Base-by-base conservation (phyloP, 129 eudicot genomes). In the Helianthus annuus region DNA sequence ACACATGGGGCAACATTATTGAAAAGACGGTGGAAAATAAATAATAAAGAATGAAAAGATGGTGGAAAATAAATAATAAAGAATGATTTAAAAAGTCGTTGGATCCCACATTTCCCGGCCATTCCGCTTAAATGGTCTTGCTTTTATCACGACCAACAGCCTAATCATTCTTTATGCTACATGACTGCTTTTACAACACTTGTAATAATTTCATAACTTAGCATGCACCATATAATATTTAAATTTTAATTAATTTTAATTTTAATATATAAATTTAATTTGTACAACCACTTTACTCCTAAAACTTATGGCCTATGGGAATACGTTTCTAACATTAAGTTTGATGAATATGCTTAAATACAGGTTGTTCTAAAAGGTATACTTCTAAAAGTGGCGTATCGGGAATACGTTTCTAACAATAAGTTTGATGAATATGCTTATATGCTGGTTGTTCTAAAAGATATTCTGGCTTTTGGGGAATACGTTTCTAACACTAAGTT, bases 81-180 rank as follows among this genome's bases (percentile, higher is more conserved):
- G 1, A 56, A 49, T 16, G 48, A 62, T 70, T 77, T 15, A 70
- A 62, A 71, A 77, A 64, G 71, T 76, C 74, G 75, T 68, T 76
- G 74, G 80, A 67, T 76, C 69, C 75, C 74, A 42, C 70, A 62
- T 69, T 61, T 77, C 58, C 71, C 81, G 81, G 81, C 76, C 71
- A 42, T 40, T 70, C 59, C 49, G 71, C 81, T 70, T 77, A 38
- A 70, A 61, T 62, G 12, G 65, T 52, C 48, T 60, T 24, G 66
- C 48, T 66, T 75, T 62, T 27, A 10, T 65, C 27, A 13, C 63
- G 64, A 48, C 68, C 51, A 51, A 51, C 55, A 44, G 4, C 76
- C 40, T 57, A 57, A 62, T 68, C 68, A 67, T 76, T 16, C 16
- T 46, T 57, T 46, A 68, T 4, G 12, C 39, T 57, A 5, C 38